A percentile compares a stretch with the other conserved stretches of the same genome.
Conservation (phyloP, 495 filamentous ascomycete genomes). For the Xylaria venustula region DNA sequence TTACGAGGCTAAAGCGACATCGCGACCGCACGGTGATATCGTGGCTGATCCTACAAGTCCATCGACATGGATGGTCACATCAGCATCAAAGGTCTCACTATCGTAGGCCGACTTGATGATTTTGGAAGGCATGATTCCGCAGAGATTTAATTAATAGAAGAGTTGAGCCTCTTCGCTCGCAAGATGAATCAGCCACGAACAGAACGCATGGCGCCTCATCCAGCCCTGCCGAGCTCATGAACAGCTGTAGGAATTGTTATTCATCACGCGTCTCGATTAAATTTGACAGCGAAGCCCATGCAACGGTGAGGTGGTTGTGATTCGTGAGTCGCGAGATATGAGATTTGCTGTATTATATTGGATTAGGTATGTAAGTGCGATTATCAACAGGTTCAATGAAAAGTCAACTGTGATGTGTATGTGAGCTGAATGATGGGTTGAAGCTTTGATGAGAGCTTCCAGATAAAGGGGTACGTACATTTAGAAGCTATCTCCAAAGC, state of each 20-base stretch:
- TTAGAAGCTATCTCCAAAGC: not conserved
- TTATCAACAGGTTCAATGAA: not conserved
- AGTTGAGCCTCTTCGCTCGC: slow-evolving; percentile 3
- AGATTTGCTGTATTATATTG: not conserved
- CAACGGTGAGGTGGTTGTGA: not conserved
- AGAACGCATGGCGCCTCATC: slow-evolving; percentile 7
- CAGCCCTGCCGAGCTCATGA: not conserved
- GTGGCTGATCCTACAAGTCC: slow-evolving; percentile 60
- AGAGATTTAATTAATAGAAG: not conserved
- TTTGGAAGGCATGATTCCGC: slow-evolving; percentile 42
- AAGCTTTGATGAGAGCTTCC: slow-evolving; percentile 2
- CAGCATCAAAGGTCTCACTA: slow-evolving; percentile 81
- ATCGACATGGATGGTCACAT: slow-evolving; percentile 80
- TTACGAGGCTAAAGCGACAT: slow-evolving; percentile 88
- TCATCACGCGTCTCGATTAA: slow-evolving; percentile 1
- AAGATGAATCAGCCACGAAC: not conserved
- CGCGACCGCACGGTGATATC: slow-evolving; percentile 89
- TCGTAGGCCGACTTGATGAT: slow-evolving; percentile 68
- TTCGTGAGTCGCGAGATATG: not conserved
- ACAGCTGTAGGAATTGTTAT: not conserved
- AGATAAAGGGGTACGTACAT: not conserved
- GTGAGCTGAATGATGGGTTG: not conserved
- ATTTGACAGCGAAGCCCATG: not conserved
- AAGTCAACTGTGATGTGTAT: not conserved
- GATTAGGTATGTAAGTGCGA: not conserved